Conservation (phyloP, 2,329 filamentous ascomycete genomes). For the Fusarium liriodendri region DNA sequence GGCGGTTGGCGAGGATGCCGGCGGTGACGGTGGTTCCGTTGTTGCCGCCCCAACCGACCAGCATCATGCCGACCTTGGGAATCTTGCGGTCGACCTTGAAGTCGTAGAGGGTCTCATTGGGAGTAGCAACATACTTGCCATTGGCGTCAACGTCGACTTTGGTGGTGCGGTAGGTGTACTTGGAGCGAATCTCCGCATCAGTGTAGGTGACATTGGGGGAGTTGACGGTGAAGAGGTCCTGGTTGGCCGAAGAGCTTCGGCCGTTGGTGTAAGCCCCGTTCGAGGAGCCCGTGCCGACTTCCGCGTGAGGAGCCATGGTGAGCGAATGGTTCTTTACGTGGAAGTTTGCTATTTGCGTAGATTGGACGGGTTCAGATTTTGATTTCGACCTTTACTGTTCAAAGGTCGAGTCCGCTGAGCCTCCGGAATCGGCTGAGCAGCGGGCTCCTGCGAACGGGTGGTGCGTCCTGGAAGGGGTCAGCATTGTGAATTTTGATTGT, state of each 20-base stretch:
- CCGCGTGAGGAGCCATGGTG: constrained; percentile 92
- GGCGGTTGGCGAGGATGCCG: constrained; percentile 95
- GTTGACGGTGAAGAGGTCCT: constrained; percentile 83
- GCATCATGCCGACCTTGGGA: constrained; percentile 95
- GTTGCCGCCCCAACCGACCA: constrained; percentile 98
- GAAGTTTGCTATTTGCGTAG: constrained; percentile 36
- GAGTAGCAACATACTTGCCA: constrained; percentile 85
- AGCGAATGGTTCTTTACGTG: constrained; percentile 50
- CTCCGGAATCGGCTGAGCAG: constrained; percentile 89
- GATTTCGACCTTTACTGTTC: constrained; percentile 63
- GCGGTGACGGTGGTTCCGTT: constrained; percentile 98
- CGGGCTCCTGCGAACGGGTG: constrained; percentile 97
- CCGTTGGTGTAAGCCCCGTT: constrained; percentile 64
- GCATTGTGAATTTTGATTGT: constrained; percentile 25
- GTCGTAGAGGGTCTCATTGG: constrained; percentile 91
- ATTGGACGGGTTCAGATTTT: constrained; percentile 45
- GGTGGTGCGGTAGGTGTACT: constrained; percentile 97
- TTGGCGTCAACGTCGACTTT: constrained; percentile 76
- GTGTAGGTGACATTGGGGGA: constrained; percentile 95
- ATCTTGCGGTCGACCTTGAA: constrained; percentile 97
- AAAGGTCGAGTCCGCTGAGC: constrained; percentile 77
- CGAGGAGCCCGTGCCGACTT: constrained; percentile 65
- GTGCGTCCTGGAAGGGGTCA: constrained; percentile 74
- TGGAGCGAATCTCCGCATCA: constrained; percentile 87
- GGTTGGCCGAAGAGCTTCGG: constrained; percentile 53